Evolutionary conservation across 225 moss, liverwort and hornwort species (phyloP).

Genomic region (Anthoceros angustus): DNA sequence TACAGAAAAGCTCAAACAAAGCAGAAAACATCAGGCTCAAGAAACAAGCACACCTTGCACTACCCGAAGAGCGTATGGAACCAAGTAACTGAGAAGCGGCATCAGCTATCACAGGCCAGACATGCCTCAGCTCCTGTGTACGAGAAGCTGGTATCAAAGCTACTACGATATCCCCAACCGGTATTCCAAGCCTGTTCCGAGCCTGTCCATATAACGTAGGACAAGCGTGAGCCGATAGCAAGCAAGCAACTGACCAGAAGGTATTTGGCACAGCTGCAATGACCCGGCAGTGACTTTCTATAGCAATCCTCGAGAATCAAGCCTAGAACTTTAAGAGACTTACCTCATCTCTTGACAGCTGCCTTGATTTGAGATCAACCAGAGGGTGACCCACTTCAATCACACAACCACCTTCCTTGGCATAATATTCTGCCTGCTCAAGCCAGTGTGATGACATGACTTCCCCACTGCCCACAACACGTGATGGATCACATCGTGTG

Average conservation of each 20-base stretch:
- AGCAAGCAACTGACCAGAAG: neutral
- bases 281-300: neutral
- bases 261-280: neutral
- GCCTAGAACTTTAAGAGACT: neutral
- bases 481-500: neutral
- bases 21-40: no score
- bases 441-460: slow-evolving; percentile 7
- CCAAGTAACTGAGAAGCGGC: slow-evolving; percentile 47
- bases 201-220: slow-evolving; percentile 25
- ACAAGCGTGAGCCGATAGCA: neutral
- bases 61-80: slow-evolving; percentile 8
- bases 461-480: neutral
- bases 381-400: slow-evolving; percentile 76
- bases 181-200: slow-evolving; percentile 37
- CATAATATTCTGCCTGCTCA: slow-evolving; percentile 54
- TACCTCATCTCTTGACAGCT: slow-evolving; percentile 33
- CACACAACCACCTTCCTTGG: slow-evolving; percentile 51
- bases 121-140: slow-evolving; percentile 52
- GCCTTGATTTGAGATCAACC: slow-evolving; percentile 29
- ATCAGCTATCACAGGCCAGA: slow-evolving; percentile 58
- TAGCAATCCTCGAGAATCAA: no score
- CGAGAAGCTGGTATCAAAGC: slow-evolving; percentile 69
- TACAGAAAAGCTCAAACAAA: neutral
- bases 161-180: slow-evolving; percentile 41
- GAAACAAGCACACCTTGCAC: slow-evolving; percentile 5